Conservation (phyloP, 2,329 filamentous ascomycete species). For the Fusarium albosuccineum region DNA sequence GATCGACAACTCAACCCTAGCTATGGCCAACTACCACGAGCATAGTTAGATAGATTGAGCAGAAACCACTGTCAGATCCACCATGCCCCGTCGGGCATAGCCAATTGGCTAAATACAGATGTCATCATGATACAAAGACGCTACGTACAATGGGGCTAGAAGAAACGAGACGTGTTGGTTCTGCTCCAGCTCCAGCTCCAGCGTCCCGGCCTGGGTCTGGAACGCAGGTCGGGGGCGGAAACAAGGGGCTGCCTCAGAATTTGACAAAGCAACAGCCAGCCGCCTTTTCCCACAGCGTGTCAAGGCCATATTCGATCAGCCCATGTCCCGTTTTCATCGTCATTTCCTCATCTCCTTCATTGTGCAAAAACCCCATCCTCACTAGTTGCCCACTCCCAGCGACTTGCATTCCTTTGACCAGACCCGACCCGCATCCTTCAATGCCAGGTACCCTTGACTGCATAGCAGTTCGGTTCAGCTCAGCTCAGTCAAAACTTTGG, state of each 20-base stretch:
- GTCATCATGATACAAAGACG: conserved; percentile 8
- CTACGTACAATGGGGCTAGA: conserved; percentile 8
- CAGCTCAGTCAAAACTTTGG: background rate
- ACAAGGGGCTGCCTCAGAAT: conserved; percentile 10
- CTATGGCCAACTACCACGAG: too few relatives aligned
- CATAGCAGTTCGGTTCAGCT: background rate
- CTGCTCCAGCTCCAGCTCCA: background rate
- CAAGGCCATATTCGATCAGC: background rate
- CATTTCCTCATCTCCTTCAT: background rate
- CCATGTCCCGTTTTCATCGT: background rate
- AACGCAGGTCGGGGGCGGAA: conserved; percentile 8
- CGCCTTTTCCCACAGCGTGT: background rate
- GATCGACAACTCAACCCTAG: too few relatives aligned
- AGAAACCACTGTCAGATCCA: too few relatives aligned
- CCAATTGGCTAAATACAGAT: background rate
- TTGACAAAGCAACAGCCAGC: background rate
- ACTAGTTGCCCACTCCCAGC: background rate
- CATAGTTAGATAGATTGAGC: too few relatives aligned
- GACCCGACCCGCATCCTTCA: background rate
- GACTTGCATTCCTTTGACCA: background rate
- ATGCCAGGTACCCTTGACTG: background rate
- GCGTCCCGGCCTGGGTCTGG: background rate
- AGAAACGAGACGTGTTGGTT: background rate
- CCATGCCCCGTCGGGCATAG: too few relatives aligned
- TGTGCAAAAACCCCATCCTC: background rate